These are phyloP conservation scores for Lathyrus tuberosus DNA, from an alignment of 306 rosid species.

Conservation along the genomic window DNA sequence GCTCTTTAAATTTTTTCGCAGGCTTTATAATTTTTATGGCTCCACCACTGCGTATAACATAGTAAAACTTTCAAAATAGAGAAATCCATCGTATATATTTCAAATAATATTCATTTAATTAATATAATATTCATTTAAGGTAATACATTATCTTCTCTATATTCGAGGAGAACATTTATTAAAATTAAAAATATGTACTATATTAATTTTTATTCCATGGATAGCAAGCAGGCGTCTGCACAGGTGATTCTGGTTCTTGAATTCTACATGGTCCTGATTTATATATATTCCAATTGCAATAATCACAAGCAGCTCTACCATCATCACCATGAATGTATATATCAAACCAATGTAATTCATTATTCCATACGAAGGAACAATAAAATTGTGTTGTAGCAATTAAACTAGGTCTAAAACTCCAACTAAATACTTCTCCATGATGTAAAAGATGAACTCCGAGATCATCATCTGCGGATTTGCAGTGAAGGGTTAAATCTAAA, in stretches of 20 bases:
- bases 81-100: too few relatives aligned
- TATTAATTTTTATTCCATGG: background rate
- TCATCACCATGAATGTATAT: background rate
- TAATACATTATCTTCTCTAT: too few relatives aligned
- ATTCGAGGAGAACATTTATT: too few relatives aligned
- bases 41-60: too few relatives aligned
- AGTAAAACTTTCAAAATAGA: too few relatives aligned
- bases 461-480: background rate
- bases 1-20: too few relatives aligned
- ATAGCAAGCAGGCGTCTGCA: background rate
- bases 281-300: background rate
- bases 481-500: background rate
- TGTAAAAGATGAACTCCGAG: background rate
- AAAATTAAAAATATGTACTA: background rate
- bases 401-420: background rate
- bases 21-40: too few relatives aligned
- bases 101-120: too few relatives aligned
- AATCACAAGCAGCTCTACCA: background rate
- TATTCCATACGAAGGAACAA: background rate
- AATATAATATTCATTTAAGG: too few relatives aligned
- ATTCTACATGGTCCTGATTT: background rate
- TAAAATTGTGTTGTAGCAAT: background rate
- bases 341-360: background rate
- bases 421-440: background rate
- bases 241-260: background rate